Conservation (phyloP, 768 basidiomycete species). For the Kwoniella heveanensis region DNA sequence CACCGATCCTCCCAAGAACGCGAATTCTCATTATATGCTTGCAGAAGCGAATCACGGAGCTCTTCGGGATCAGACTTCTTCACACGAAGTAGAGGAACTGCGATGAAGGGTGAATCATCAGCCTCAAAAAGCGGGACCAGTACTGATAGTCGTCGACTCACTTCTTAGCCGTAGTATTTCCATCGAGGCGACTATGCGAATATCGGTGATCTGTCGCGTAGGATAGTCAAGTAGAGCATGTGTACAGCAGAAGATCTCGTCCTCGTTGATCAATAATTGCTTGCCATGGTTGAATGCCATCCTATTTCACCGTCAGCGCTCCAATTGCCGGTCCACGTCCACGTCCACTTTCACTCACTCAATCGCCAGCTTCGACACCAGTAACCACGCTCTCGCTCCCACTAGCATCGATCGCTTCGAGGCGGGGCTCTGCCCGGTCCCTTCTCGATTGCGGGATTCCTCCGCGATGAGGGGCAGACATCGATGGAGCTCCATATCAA, state of each 20-base stretch:
- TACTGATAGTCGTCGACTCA: conserved; percentile 2
- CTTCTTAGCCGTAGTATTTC: conserved; percentile 14
- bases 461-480: conserved; percentile 22
- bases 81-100: conserved; percentile 18
- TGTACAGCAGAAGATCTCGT: conserved; percentile 11
- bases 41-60: conserved; percentile 13
- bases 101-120: background rate
- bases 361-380: conserved; percentile 19
- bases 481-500: conserved; percentile 27
- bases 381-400: conserved; percentile 22
- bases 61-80: conserved; percentile 9
- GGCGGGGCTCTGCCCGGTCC: background rate
- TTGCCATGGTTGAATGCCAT: conserved; percentile 27
- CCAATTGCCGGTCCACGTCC: too few species aligned
- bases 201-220: conserved; percentile 11
- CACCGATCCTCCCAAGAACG: conserved; percentile 19
- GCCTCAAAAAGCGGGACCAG: background rate
- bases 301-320: background rate
- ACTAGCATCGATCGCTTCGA: conserved; percentile 10
- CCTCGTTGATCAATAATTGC: conserved; percentile 14
- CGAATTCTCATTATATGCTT: conserved; percentile 20
- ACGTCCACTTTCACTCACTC: conserved; percentile 27
- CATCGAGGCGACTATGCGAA: conserved; percentile 23
- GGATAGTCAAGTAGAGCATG: conserved; percentile 24
- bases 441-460: background rate